Evolutionary conservation across 805 yeast genomes (phyloP).

Genomic region (Candida rishiriensis): DNA sequence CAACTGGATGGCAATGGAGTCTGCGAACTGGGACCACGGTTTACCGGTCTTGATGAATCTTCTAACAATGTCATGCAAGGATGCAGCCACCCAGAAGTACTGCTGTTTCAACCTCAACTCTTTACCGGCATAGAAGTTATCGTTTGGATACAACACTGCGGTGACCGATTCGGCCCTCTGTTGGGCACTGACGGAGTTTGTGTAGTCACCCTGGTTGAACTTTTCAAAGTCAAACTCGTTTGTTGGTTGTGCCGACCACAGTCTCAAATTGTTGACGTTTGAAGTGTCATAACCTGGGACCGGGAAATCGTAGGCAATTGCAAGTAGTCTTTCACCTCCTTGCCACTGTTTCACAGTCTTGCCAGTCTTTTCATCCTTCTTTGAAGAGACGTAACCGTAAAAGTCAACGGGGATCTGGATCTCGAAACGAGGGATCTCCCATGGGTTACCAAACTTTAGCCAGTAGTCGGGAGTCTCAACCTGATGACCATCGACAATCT

Average conservation of each 20-base stretch:
- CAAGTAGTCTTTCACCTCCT: constrained; percentile 86
- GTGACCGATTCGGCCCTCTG: constrained; percentile 90
- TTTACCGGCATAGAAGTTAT: constrained; percentile 86
- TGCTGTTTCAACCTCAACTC: constrained; percentile 91
- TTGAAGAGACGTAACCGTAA: constrained; percentile 72
- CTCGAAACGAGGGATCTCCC: constrained; percentile 88
- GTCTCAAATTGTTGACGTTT: constrained; percentile 81
- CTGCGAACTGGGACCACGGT: constrained; percentile 81
- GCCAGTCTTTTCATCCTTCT: constrained; percentile 48
- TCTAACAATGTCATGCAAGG: constrained; percentile 84
- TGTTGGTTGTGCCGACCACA: constrained; percentile 89
- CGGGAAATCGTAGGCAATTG: constrained; percentile 88
- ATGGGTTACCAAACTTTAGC: constrained; percentile 84
- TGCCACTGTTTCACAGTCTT: constrained; percentile 64
- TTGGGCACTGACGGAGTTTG: constrained; percentile 75
- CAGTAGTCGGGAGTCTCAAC: constrained; percentile 94
- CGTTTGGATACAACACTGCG: constrained; percentile 90
- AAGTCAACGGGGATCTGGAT: constrained; percentile 87
- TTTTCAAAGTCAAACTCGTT: constrained; percentile 87
- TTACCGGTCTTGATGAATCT: constrained; percentile 75
- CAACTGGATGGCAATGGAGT: constrained; percentile 84
- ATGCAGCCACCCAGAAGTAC: constrained; percentile 95
- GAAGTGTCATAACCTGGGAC: constrained; percentile 83
- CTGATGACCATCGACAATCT: constrained; percentile 86
- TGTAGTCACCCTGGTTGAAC: constrained; percentile 88